These are phyloP conservation scores for Metschnikowia kofuensis DNA, from an alignment of 805 yeast genomes.

Conservation along the genomic window DNA sequence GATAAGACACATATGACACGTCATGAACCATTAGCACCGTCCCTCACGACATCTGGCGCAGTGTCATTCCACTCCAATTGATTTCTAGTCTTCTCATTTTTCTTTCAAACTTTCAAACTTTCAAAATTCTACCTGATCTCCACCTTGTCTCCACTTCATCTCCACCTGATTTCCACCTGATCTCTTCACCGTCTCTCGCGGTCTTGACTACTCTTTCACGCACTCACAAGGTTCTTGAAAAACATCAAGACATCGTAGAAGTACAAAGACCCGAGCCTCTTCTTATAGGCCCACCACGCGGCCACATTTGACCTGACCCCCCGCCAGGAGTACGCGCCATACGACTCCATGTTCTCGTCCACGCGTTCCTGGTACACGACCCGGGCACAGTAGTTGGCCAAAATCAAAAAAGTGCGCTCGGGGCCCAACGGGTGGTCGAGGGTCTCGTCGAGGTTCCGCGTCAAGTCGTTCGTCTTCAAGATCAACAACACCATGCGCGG, in stretches of 20 bases:
- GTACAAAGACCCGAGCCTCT: slow-evolving; percentile 29
- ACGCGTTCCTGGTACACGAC: slow-evolving; percentile 69
- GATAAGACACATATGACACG: too few relatives aligned
- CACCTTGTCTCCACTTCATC: too few relatives aligned
- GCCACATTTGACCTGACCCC: slow-evolving; percentile 17
- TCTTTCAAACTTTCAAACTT: too few relatives aligned
- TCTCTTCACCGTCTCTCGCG: background rate
- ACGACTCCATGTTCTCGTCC: slow-evolving; percentile 32
- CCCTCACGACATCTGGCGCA: too few relatives aligned
- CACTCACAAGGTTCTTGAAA: slow-evolving; percentile 10
- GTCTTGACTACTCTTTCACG: background rate
- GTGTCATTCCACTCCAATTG: too few relatives aligned
- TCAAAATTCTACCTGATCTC: too few relatives aligned
- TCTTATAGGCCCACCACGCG: slow-evolving; percentile 36
- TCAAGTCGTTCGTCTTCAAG: slow-evolving; percentile 89
- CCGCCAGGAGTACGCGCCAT: slow-evolving; percentile 19
- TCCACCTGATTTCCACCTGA: too few relatives aligned
- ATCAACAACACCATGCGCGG: slow-evolving; percentile 86
- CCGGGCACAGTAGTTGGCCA: slow-evolving; percentile 86
- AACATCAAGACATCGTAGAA: slow-evolving; percentile 33
- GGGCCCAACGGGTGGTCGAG: slow-evolving; percentile 81
- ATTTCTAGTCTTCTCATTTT: too few relatives aligned
- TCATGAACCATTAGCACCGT: too few relatives aligned
- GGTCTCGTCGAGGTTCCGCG: slow-evolving; percentile 83
- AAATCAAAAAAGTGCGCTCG: slow-evolving; percentile 79